phyloP scores from a whole-genome alignment of 805 yeast genomes.

The Lipomyces mesembrius region DNA sequence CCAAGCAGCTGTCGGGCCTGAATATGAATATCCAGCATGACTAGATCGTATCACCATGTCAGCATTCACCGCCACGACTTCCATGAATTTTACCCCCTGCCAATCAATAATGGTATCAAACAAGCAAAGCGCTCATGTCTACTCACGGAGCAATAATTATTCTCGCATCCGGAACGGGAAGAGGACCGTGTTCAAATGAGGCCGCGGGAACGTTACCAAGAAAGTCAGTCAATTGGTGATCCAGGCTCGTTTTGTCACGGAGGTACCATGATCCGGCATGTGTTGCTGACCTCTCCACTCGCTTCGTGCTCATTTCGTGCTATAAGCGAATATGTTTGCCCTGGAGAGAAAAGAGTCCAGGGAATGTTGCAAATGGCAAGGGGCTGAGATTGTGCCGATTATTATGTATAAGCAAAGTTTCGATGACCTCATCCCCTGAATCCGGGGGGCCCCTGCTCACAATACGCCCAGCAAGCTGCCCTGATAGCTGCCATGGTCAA shows the following conservation, averaged over 20 bases:
- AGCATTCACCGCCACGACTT: background rate
- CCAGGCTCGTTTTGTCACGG: conserved; percentile 51
- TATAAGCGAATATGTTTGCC: background rate
- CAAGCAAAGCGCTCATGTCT: background rate
- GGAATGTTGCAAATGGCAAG: background rate
- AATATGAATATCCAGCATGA: conserved; percentile 90
- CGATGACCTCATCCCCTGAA: conserved; percentile 2
- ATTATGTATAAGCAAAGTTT: too few relatives aligned
- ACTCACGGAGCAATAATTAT: conserved; percentile 61
- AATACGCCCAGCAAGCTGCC: background rate
- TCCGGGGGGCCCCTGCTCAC: background rate
- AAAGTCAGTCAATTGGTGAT: conserved; percentile 56
- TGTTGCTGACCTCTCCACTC: conserved; percentile 61
- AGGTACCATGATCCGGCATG: conserved; percentile 95
- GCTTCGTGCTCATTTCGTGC: background rate
- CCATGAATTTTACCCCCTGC: background rate
- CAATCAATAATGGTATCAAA: background rate
- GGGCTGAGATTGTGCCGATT: background rate
- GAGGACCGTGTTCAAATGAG: conserved; percentile 37
- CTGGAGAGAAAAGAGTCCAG: background rate
- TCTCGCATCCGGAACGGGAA: conserved; percentile 51
- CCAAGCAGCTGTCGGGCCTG: conserved; percentile 77
- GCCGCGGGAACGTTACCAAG: conserved; percentile 47
- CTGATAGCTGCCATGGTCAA: too few relatives aligned
- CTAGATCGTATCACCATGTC: conserved; percentile 42